Percentiles rank a stretch among this genome's conserved stretches.
These are phyloP conservation scores for Diaporthe ampelina DNA, from an alignment of 2,329 filamentous ascomycete species.

Conservation along the genomic window DNA sequence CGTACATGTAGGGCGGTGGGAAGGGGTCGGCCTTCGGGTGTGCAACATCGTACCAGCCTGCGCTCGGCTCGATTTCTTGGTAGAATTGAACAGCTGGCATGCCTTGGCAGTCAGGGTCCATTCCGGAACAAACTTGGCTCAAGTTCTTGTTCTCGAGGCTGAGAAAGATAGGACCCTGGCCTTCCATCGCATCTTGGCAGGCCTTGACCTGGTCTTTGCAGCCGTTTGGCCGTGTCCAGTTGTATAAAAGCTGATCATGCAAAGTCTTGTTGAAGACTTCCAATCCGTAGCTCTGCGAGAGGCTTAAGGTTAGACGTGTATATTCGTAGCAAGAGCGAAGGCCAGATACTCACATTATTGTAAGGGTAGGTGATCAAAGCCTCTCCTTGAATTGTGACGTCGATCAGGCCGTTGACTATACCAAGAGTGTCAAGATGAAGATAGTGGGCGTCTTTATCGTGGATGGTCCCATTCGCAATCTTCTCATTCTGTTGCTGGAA, in stretches of 20 bases:
- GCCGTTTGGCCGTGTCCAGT: conserved; percentile 61
- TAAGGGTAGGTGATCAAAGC: conserved; percentile 65
- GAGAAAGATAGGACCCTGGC: neutral
- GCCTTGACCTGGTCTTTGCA: conserved; percentile 66
- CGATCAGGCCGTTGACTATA: conserved; percentile 70
- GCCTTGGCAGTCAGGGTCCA: conserved; percentile 26
- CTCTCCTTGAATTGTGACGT: conserved; percentile 61
- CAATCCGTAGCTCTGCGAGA: conserved; percentile 59
- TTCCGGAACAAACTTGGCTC: conserved; percentile 61
- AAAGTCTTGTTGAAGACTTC: conserved; percentile 62
- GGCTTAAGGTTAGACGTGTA: neutral
- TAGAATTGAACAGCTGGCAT: neutral
- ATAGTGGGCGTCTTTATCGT: conserved; percentile 40
- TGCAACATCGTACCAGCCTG: conserved; percentile 71
- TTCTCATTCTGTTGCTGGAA: conserved; percentile 60
- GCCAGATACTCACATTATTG: conserved; percentile 61
- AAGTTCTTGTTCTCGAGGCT: conserved; percentile 60
- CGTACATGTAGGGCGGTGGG: conserved; percentile 64
- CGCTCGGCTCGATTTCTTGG: conserved; percentile 37
- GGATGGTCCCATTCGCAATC: conserved; percentile 47
- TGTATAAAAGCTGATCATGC: conserved; percentile 59
- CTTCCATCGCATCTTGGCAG: conserved; percentile 58
- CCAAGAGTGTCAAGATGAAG: conserved; percentile 63
- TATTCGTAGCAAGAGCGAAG: accelerated
- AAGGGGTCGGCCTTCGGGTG: conserved; percentile 65